These are phyloP conservation scores for Fomitopsis schrenkii DNA, from an alignment of 1,284 basidiomycete genomes.

Conservation along the genomic window DNA sequence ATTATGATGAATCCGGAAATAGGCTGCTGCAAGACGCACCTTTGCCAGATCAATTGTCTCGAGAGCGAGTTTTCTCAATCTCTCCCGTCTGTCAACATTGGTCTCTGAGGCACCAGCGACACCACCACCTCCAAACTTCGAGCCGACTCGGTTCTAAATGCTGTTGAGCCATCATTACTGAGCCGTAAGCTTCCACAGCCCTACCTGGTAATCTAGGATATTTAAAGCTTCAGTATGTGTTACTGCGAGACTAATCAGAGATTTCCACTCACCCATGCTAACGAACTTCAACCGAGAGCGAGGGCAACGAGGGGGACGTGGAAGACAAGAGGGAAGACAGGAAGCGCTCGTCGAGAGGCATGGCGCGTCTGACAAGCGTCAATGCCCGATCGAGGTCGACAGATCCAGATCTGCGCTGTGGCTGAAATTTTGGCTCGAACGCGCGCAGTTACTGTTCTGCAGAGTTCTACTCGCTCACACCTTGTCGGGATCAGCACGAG, in stretches of 20 bases:
- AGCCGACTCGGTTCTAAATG: constrained; percentile 85
- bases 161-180: background rate
- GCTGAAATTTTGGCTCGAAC: constrained; percentile 7
- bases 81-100: constrained; percentile 94
- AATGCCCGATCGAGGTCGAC: background rate
- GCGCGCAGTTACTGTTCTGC: too few relatives aligned
- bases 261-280: constrained; percentile 12
- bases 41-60: constrained; percentile 97
- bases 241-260: background rate
- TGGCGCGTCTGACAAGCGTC: background rate
- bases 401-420: constrained; percentile 4
- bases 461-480: too few relatives aligned
- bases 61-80: constrained; percentile 90
- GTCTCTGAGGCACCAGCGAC: constrained; percentile 90
- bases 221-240: background rate
- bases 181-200: background rate
- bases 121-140: constrained; percentile 94
- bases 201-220: constrained; percentile 42
- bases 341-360: background rate
- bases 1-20: background rate
- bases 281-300: background rate
- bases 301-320: background rate
- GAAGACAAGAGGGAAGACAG: background rate
- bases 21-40: constrained; percentile 36
- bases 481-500: background rate